Conservation (phyloP, 2,329 filamentous ascomycete species). For the Bimuria novae-zelandiae region DNA sequence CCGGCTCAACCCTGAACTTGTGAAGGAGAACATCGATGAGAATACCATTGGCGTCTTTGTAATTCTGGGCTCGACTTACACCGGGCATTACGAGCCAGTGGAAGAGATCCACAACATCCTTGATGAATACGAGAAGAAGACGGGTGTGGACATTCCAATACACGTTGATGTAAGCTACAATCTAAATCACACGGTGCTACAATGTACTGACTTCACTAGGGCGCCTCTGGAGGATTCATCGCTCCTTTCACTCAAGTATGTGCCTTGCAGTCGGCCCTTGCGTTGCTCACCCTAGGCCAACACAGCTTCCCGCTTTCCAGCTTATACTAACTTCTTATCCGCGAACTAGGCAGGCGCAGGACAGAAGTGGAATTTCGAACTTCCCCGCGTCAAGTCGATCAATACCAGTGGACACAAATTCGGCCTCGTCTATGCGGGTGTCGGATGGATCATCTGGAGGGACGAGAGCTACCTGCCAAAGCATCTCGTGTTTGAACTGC, state of each 20-base stretch:
- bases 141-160: constrained; percentile 69
- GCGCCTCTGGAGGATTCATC: constrained; percentile 65
- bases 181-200: too few species aligned
- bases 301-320: too few species aligned
- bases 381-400: constrained; percentile 68
- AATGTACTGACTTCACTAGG: too few species aligned
- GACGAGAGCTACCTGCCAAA: constrained; percentile 68
- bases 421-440: constrained; percentile 67
- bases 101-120: constrained; percentile 69
- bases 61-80: constrained; percentile 74
- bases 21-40: constrained; percentile 71
- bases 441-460: constrained; percentile 64
- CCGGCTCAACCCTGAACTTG: constrained; percentile 65
- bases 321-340: too few species aligned
- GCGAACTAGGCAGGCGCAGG: too few species aligned
- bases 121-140: constrained; percentile 65
- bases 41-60: constrained; percentile 79
- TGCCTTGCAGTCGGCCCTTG: too few species aligned
- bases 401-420: constrained; percentile 68
- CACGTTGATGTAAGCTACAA: too few species aligned
- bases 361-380: constrained; percentile 66
- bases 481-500: constrained; percentile 71
- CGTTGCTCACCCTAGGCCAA: too few species aligned
- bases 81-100: constrained; percentile 74
- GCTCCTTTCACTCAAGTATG: constrained; percentile 64